phyloP scores from a whole-genome alignment of 1,284 basidiomycete species.

The Trichosporon sp. region DNA sequence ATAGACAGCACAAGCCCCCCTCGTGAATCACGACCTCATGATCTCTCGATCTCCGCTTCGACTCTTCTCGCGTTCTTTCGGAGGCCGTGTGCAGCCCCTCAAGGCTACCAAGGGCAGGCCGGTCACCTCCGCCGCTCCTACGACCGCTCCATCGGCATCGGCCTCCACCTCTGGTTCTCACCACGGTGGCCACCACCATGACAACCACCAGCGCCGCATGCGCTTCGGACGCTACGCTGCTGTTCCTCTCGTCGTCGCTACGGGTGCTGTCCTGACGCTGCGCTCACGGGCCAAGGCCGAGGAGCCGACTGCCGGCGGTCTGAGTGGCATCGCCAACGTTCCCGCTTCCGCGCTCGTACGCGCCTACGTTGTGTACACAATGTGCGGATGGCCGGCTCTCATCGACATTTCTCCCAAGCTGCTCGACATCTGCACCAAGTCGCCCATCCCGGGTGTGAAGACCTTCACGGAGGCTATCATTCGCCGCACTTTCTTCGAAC shows the following conservation, averaged over 20 bases:
- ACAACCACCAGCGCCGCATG: not conserved
- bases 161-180: not conserved
- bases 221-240: constrained; percentile 2
- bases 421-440: constrained; percentile 57
- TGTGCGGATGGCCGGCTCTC: constrained; percentile 68
- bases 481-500: constrained; percentile 73
- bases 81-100: not conserved
- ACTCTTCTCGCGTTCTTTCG: not conserved
- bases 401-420: constrained; percentile 71
- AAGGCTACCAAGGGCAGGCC: not conserved
- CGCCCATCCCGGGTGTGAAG: constrained; percentile 59
- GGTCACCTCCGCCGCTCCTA: not conserved
- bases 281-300: constrained; percentile 6
- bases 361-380: constrained; percentile 71
- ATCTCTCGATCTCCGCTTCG: not conserved
- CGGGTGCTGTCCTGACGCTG: constrained; percentile 2
- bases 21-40: not conserved
- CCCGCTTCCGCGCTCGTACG: constrained; percentile 53
- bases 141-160: not conserved
- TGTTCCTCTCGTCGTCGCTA: constrained; percentile 4
- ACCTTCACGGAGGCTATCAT: constrained; percentile 65
- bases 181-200: not conserved
- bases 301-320: not conserved
- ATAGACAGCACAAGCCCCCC: not conserved
- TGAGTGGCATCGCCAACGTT: constrained; percentile 10